These are phyloP conservation scores for Calophaca sinica DNA, from an alignment of 306 rosid species.

Conservation along the genomic window DNA sequence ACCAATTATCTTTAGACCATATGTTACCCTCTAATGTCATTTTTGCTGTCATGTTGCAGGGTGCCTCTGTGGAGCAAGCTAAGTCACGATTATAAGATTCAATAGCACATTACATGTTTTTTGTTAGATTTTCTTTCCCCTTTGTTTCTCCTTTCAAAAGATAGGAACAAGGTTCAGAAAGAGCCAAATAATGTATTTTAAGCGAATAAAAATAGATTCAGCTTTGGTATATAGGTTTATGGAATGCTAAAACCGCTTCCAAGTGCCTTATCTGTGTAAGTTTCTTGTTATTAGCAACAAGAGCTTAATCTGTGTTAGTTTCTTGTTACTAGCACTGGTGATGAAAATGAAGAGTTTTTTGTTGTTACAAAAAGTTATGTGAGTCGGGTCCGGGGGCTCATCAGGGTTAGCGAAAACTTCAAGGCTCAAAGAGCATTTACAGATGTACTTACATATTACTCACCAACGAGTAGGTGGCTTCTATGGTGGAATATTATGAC, in stretches of 20 bases:
- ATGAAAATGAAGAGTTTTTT: background rate
- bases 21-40: conserved; percentile 32
- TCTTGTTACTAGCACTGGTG: background rate
- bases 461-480: too few species aligned
- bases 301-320: background rate
- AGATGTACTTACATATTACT: too few species aligned
- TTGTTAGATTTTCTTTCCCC: background rate
- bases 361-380: too few species aligned
- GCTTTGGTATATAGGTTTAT: background rate
- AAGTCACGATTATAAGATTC: conserved; percentile 48
- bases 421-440: too few species aligned
- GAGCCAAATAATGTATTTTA: conserved; percentile 16
- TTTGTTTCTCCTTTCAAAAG: conserved; percentile 21
- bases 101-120: conserved; percentile 18
- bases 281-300: background rate
- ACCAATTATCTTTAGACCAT: background rate
- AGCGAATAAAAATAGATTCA: conserved; percentile 4
- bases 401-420: too few species aligned
- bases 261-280: background rate
- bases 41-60: conserved; percentile 46
- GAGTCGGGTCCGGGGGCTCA: too few species aligned
- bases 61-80: conserved; percentile 49
- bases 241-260: background rate
- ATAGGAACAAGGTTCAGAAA: conserved; percentile 21
- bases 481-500: too few species aligned